Base-by-base conservation (phyloP, 140 eudicot genomes). In the Erigeron philadelphicus region DNA sequence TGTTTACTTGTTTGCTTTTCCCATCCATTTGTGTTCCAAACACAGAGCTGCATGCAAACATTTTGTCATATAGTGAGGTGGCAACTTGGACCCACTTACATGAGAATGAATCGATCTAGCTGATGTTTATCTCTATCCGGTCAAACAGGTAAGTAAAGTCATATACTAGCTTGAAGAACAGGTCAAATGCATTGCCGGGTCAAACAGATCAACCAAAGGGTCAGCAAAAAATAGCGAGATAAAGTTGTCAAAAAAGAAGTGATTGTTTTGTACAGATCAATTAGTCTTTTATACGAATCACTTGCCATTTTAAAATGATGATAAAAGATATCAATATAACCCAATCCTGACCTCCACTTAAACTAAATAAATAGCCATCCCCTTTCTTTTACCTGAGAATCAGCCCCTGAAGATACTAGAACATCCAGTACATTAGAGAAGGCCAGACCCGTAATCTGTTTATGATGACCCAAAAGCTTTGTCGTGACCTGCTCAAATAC, bases 21-120 rank as follows among this genome's bases (percentile, higher is more conserved):
- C 90, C 90, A 84, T 47, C 78, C 82, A 59, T 72, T 84, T 23
- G 82, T 78, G 70, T 76, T 81, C 90, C 90, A 84, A 45, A 84
- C 87, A 73, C 86, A 79, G n/a, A 84, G 45, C 90, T 81, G 63
- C 50, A 57, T 0, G 16, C 6, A 68, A 38, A 53, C 11, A 16
- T 2, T 53, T 16, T 1, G 15, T n/a, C 19, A n/a, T 53, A 16
- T 53, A 53, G 59, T 53, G 23, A 1, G 18, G 38, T 31, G 59
- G 59, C 11, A 16, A 16, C 59, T 53, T 53, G 1, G 59, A 53
- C 59, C 59, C 11, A 15, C 18, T 7, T n/a, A 16, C 11, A n/a
- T 16, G 38, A 31, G 38, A 53, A 4, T 53, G 6, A 0, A 21
- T 16, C 59, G 18, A 53, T 16, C 9, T 1, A 6, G 59, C 18